Evolutionary conservation across 352 stramenopile genomes (phyloP), one percentile per base, ranked within the genome.

Genomic region (Phytophthora colocasiae): DNA sequence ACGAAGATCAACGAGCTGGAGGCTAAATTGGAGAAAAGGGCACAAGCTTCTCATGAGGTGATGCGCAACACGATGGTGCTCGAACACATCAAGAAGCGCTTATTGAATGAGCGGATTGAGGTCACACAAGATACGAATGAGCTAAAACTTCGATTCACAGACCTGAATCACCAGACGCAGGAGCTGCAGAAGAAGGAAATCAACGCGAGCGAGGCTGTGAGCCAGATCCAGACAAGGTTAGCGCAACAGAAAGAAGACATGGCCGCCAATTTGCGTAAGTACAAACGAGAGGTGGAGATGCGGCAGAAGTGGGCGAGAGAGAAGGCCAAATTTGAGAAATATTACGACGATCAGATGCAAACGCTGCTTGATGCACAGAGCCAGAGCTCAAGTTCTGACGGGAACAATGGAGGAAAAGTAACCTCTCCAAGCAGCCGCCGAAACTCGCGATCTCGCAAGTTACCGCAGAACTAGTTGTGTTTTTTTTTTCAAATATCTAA

Each of bases 271-370:
- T 56, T 81, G 39, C 80, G 83, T 50, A 84, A 87, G 29, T 93
- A 90, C 50, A 74, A 81, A 38, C 74, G 80, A 10, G 87, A 95
- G 54, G 73, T 94, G 1, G 71, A 77, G 19, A 75, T 93, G 63
- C 73, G 87, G 4, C 77, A 91, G 9, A 92, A 93, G 45, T 95
- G 87, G 87, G 75, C 79, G 2, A 63, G 81, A 0, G 87, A 95
- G 58, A 93, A 92, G 55, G 73, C 81, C 48, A 94, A 95, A 51
- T 95, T 95, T 43, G 83, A 95, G 32, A 89, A 83, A 47, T 94
- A 93, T 65, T 95, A 93, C 68, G 86, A 88, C 48, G 79, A 91
- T 48, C 87, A 95, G 59, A 75, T 95, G 34, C 67, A 74, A 24
- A 55, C 57, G 8, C 22, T 76, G 48, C 32, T 72, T 19, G 68